Conservation (phyloP, 768 basidiomycete species). For the Leccinum incarnatum region DNA sequence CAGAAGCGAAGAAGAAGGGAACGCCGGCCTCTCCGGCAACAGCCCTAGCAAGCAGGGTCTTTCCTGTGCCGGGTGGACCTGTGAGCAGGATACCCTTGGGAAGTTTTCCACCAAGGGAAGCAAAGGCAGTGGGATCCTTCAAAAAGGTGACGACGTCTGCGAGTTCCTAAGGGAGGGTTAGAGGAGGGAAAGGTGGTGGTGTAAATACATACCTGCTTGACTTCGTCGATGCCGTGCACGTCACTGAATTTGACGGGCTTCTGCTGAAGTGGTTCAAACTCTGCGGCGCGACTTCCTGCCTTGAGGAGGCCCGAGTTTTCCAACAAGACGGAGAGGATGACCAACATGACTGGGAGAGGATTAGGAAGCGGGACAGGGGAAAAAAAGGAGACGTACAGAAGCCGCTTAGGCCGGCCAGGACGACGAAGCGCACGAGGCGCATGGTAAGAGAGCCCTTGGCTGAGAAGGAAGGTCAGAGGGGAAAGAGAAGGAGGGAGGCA, state of each 20-base stretch:
- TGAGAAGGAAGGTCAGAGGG: conserved; percentile 24
- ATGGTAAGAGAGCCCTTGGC: conserved; percentile 69
- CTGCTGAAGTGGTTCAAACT: conserved; percentile 80
- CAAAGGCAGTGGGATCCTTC: conserved; percentile 88
- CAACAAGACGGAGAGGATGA: conserved; percentile 82
- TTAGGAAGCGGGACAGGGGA: conserved; percentile 5
- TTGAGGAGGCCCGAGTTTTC: conserved; percentile 95
- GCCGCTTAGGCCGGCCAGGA: conserved; percentile 50
- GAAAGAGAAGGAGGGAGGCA: conserved; percentile 7
- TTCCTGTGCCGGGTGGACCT: conserved; percentile 91
- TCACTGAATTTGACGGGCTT: conserved; percentile 89
- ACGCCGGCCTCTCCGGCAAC: conserved; percentile 98
- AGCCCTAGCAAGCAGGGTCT: conserved; percentile 83
- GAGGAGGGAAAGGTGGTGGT: not conserved
- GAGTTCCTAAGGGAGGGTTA: conserved; percentile 58
- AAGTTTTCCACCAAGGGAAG: conserved; percentile 87
- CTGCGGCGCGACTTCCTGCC: conserved; percentile 72
- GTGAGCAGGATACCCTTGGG: conserved; percentile 91
- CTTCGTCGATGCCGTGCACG: conserved; percentile 97
- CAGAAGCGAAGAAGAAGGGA: conserved; percentile 95
- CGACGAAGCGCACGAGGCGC: conserved; percentile 60
- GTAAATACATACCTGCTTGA: conserved; percentile 70
- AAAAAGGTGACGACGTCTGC: conserved; percentile 95
- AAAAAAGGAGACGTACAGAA: conserved; percentile 53
- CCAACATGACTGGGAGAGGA: conserved; percentile 61